Conservation (phyloP, 2,329 filamentous ascomycete species). For the Hypoxylon sp. region DNA sequence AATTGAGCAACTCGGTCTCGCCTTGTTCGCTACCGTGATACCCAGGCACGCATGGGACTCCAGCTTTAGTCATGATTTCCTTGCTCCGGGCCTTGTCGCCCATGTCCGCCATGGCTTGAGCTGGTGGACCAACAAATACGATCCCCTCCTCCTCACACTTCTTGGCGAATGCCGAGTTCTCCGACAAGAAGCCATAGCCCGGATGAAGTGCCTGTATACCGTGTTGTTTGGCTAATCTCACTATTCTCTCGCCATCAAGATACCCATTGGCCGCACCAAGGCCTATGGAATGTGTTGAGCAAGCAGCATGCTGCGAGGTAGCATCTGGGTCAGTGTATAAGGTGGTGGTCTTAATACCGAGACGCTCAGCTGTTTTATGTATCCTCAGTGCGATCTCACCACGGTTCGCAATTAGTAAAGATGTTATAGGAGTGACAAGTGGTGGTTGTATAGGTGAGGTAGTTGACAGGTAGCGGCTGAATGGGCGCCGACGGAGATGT, state of each 20-base stretch:
- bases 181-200: constrained; percentile 95
- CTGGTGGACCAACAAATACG: constrained; percentile 93
- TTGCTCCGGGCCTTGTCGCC: constrained; percentile 81
- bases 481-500: constrained; percentile 63
- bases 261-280: constrained; percentile 89
- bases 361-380: constrained; percentile 85
- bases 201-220: constrained; percentile 94
- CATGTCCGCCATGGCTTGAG: constrained; percentile 82
- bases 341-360: constrained; percentile 93
- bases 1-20: constrained; percentile 69
- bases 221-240: constrained; percentile 86
- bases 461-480: constrained; percentile 59
- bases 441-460: constrained; percentile 52
- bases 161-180: constrained; percentile 91
- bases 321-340: constrained; percentile 95
- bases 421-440: constrained; percentile 71
- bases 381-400: constrained; percentile 97
- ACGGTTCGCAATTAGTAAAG: constrained; percentile 94
- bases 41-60: constrained; percentile 94
- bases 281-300: constrained; percentile 86
- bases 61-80: constrained; percentile 96
- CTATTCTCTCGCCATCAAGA: constrained; percentile 93
- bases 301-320: constrained; percentile 87
- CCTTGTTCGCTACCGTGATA: constrained; percentile 93
- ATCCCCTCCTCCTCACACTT: constrained; percentile 91